phyloP scores from a whole-genome alignment of 306 rosid genomes.

The Geum urbanum region DNA sequence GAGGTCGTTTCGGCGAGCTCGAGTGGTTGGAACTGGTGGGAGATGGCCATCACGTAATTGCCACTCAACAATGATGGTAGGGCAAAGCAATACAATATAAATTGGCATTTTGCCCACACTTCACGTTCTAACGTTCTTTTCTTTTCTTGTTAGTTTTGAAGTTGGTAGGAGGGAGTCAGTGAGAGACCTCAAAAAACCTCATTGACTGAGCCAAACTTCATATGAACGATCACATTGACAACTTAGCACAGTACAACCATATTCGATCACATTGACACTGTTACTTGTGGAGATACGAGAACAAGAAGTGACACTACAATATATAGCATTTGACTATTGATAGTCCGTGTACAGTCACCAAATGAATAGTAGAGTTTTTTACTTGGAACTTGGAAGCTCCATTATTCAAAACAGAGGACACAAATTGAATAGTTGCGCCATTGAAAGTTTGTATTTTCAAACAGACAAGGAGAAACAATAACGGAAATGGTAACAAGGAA shows the following conservation, averaged over 20 bases:
- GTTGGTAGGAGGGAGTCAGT: slow-evolving; percentile 9
- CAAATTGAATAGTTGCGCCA: neutral
- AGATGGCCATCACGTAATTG: slow-evolving; percentile 38
- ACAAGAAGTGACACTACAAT: neutral
- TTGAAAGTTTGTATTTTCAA: slow-evolving; percentile 5
- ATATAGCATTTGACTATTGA: slow-evolving; percentile 7
- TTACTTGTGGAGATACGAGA: slow-evolving; percentile 2
- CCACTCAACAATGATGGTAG: slow-evolving; percentile 36
- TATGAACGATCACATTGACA: no score
- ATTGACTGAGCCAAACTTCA: neutral
- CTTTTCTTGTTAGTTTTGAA: neutral
- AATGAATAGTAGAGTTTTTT: neutral
- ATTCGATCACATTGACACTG: no score
- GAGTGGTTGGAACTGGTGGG: slow-evolving; percentile 44
- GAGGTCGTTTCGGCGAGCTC: neutral
- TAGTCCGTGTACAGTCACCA: neutral
- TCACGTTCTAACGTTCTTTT: neutral
- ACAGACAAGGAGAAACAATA: neutral
- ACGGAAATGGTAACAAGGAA: neutral
- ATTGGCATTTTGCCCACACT: slow-evolving; percentile 17
- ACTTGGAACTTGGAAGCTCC: slow-evolving; percentile 10
- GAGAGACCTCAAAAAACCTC: slow-evolving; percentile 1
- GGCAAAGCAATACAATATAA: neutral
- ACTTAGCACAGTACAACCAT: no score
- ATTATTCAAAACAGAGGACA: neutral